Conservation (phyloP, 805 yeast genomes). For the Hanseniaspora vineae region DNA sequence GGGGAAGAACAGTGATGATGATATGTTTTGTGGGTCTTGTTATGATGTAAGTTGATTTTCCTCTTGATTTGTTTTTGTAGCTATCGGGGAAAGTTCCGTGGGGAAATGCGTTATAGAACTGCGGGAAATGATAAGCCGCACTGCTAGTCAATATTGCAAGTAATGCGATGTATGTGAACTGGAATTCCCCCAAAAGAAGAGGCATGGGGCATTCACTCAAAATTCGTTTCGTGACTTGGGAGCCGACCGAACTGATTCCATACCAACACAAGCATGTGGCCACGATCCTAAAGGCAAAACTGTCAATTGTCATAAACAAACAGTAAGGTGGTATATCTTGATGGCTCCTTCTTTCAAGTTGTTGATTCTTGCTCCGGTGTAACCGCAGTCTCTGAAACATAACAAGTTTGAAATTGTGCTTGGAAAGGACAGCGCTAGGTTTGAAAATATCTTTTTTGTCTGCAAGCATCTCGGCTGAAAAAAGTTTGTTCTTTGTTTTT, state of each 20-base stretch:
- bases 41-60: conserved; percentile 11
- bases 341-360: too few species aligned
- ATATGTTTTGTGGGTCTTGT: conserved; percentile 27
- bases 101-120: conserved; percentile 31
- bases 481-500: too few species aligned
- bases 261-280: conserved; percentile 47
- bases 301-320: neutral
- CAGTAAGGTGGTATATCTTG: too few species aligned
- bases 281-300: conserved; percentile 19
- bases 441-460: too few species aligned
- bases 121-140: conserved; percentile 23
- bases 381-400: too few species aligned
- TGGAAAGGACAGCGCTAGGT: too few species aligned
- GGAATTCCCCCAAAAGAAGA: conserved; percentile 50
- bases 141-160: conserved; percentile 29
- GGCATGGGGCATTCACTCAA: conserved; percentile 46
- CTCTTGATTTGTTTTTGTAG: conserved; percentile 6
- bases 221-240: conserved; percentile 49
- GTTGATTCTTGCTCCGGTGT: too few species aligned
- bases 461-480: too few species aligned
- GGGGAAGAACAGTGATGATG: conserved; percentile 40
- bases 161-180: conserved; percentile 39
- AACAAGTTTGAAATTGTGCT: too few species aligned
- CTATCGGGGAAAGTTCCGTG: conserved; percentile 39
- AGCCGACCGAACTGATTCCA: conserved; percentile 44